Base-by-base conservation (phyloP, 2,329 filamentous ascomycete species). In the Graphiopsis chlorocephala region DNA sequence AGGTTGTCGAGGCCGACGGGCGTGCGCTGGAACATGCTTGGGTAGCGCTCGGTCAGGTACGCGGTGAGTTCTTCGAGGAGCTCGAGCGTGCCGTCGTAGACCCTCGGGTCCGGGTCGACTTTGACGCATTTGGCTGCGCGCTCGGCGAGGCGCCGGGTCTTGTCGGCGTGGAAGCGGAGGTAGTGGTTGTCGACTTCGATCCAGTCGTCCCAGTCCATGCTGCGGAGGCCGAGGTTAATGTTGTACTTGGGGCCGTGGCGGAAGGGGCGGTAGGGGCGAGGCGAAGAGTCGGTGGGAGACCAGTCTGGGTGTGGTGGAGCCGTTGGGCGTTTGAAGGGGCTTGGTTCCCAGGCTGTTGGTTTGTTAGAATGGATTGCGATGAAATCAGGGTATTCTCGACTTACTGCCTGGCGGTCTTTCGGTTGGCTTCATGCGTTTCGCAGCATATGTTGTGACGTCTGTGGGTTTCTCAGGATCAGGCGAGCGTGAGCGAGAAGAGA, bases 131-230 rank as follows among this genome's bases (percentile, higher is more conserved):
- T 90, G 0, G 77, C 67, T 0, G 87, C 90, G 0, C 91, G 84
- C 67, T 91, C 86, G 15, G 74, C 71, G 56, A 96, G 90, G 0
- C 92, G 86, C 15, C 80, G 79, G 1, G 84, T 83, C 77, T 96
- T 96, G 68, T 89, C 85, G 33, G 83, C 83, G 77, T 96, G 91
- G 74, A 83, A 96, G 61, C 85, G 85, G 0, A 87, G 83, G 74
- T 86, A 96, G 55, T 93, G 84, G 72, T 90, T 93, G 77, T 96
- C 92, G 28, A 96, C 84, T 77, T 96, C 90, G 72, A 94, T 92
- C 91, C 91, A 93, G 64, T 92, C 88, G 61, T 89, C 84, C 77
- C 86, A 88, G 33, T 86, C 81, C 79, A 91, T 84, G 10, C 82
- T 85, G n/a, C 90, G 84, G 2, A 94, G 81, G 0, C 91, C 90